Evolutionary conservation across 1,284 basidiomycete genomes (phyloP), one percentile per base, ranked within the genome.

Genomic region (Bondarzewia mesenterica): DNA sequence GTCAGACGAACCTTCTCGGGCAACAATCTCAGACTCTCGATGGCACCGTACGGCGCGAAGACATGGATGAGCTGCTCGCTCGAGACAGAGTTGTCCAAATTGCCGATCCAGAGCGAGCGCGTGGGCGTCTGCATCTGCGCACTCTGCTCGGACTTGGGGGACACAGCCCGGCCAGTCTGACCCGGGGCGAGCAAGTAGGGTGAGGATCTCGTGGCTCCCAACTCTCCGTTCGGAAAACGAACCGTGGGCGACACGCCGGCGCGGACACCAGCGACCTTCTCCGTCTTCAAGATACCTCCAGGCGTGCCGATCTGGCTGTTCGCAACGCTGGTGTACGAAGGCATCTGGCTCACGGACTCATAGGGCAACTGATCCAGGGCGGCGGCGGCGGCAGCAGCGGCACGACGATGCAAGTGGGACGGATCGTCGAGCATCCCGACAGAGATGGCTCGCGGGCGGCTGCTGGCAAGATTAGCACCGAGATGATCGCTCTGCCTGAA

Each of bases 51-150:
- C 1, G 89, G 89, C 16, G 92, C 88, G 66, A 99, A 99, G 15
- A 95, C 90, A 54, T 88, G 85, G 52, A 96, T 89, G 47, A 99
- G 81, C 60, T 97, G 92, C 63, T 95, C 91, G 58, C 90, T 93
- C 0, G 93, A 93, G 45, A 94, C 90, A 45, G 85, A 86, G 52
- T 88, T 88, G 64, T 98, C 93, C 42, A 99, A 75, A 64, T 97
- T 96, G 42, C 95, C 95, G 60, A 99, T 95, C 94, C 95, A 99
- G 39, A 99, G 74, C 39, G 91, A 94, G 46, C 95, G 82, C 12
- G 93, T 95, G 20, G 96, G 95, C 41, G 91, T 88, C 67, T 96
- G 91, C 45, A 85, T 77, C 61, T 89, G 88, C 4, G 79, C 75
- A 32, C 74, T 71, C 29, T 67, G 72, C 63, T 89, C 87, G 29